phyloP scores from a whole-genome alignment of 768 basidiomycete genomes.

The Boletus tomentosulus region DNA sequence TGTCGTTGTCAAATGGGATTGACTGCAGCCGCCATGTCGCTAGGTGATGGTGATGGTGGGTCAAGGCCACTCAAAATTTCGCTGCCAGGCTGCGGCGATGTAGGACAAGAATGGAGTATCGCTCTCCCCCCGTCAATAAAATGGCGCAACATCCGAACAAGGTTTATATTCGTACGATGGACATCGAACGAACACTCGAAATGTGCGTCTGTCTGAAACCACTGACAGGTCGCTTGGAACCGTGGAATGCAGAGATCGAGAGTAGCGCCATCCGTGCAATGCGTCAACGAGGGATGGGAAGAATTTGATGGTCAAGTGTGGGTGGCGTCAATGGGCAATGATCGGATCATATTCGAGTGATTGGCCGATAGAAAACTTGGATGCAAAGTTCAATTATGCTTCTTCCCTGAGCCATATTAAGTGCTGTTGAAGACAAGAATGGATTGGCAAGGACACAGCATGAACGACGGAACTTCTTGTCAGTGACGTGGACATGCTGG shows the following conservation, averaged over 20 bases:
- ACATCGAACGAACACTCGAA: not conserved
- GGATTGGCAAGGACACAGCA: not conserved
- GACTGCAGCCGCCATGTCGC: not conserved
- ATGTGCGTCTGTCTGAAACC: not conserved
- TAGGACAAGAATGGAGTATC: not conserved
- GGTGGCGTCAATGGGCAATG: not conserved
- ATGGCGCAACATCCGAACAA: not conserved
- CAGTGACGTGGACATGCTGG: not conserved
- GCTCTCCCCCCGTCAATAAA: not conserved
- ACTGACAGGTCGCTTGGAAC: not conserved
- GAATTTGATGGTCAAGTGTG: slow-evolving; percentile 1
- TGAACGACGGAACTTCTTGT: not conserved
- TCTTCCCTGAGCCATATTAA: not conserved
- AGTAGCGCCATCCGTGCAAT: not conserved
- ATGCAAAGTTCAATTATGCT: not conserved
- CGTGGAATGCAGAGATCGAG: not conserved
- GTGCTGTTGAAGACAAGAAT: not conserved
- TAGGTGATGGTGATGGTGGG: not conserved
- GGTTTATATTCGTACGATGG: not conserved
- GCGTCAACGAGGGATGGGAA: slow-evolving; percentile 5
- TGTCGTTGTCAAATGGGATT: not conserved
- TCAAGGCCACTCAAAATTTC: not conserved
- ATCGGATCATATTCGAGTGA: not conserved
- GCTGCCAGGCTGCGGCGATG: not conserved
- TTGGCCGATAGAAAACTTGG: not conserved